Base-by-base conservation (phyloP, 495 filamentous ascomycete species). In the Neurospora sp. region DNA sequence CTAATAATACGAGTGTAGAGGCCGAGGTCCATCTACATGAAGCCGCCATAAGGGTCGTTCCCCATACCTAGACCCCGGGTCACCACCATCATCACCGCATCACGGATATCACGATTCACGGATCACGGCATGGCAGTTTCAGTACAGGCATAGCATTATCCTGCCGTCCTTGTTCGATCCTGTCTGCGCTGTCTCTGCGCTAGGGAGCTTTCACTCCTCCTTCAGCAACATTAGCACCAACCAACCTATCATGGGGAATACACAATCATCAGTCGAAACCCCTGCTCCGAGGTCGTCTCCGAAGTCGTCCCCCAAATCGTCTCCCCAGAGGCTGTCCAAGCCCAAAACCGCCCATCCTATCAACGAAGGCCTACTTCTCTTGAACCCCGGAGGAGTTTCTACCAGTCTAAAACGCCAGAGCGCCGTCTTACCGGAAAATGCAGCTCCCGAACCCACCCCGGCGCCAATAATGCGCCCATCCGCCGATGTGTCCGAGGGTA, bases 281-380 rank as follows among this genome's bases (percentile, higher is more conserved):
- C 53, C 80, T 70, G 75, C 77, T 47, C 76, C 77, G 80, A 81
- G 76, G 74, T 71, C 78, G 71, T 76, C 81, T 31, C 22, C 22
- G 47, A 59, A 59, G 22, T 59, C 47, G 47, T 31, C 44, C 18
- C 44, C 44, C n/a, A n/a, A 20, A 8, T 47, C 27, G 22, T 61
- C 53, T 61, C 53, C 53, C 73, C 84, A 85, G 72, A 85, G 79
- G 77, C 77, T 86, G 69, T 86, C 84, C 42, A 86, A 86, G 76
- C 84, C 85, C 61, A 84, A 80, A 71, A 84, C 79, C 61, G 78
- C 78, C 70, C 82, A 80, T 69, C 81, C 80, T 81, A 76, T 80
- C 41, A 80, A 83, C 82, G 80, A 81, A 80, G 81, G 82, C 74
- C 82, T 85, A 65, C 53, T 35, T 65, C 27, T 18, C 79, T 81